Percentiles rank a stretch among this genome's conserved stretches.
These are phyloP conservation scores for Ascoidea tarda DNA, from an alignment of 805 yeast species.

Conservation along the genomic window DNA sequence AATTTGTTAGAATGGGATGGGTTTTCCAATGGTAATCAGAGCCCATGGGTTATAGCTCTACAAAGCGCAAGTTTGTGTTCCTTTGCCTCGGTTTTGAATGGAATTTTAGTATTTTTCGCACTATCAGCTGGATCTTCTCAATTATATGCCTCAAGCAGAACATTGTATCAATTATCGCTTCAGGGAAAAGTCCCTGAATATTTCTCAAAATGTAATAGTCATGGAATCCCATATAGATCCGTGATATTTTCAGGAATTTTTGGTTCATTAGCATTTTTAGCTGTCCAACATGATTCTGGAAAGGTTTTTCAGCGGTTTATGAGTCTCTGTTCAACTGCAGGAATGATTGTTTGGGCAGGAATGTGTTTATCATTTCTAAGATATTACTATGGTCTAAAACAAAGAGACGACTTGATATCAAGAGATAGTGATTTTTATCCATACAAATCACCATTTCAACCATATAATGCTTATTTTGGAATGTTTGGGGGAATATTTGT, in stretches of 20 bases:
- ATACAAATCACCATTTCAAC: slow-evolving; percentile 56
- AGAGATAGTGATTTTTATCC: slow-evolving; percentile 51
- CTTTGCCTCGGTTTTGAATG: slow-evolving; percentile 35
- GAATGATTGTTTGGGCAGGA: slow-evolving; percentile 54
- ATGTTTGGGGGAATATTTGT: slow-evolving; percentile 36
- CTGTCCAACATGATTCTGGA: slow-evolving; percentile 37
- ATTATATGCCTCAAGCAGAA: slow-evolving; percentile 46
- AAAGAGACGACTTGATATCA: slow-evolving; percentile 39
- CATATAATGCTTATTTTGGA: slow-evolving; percentile 52
- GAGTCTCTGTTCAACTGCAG: slow-evolving; percentile 46
- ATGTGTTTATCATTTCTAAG: slow-evolving; percentile 43
- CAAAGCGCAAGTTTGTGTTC: slow-evolving; percentile 38
- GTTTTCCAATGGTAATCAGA: slow-evolving; percentile 31
- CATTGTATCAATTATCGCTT: slow-evolving; percentile 37
- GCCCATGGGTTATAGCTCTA: slow-evolving; percentile 48
- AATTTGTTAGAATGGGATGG: slow-evolving; percentile 4
- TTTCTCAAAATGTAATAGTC: slow-evolving; percentile 42
- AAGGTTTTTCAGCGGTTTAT: slow-evolving; percentile 41
- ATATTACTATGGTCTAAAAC: slow-evolving; percentile 37
- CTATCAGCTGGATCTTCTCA: slow-evolving; percentile 44
- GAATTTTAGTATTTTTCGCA: slow-evolving; percentile 37
- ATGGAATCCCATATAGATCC: slow-evolving; percentile 63
- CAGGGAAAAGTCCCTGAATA: slow-evolving; percentile 48
- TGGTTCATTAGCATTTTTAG: slow-evolving; percentile 37
- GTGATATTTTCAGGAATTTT: slow-evolving; percentile 42